phyloP scores from a whole-genome alignment of 305 asterid genomes.

The Fraxinus dipetala region DNA sequence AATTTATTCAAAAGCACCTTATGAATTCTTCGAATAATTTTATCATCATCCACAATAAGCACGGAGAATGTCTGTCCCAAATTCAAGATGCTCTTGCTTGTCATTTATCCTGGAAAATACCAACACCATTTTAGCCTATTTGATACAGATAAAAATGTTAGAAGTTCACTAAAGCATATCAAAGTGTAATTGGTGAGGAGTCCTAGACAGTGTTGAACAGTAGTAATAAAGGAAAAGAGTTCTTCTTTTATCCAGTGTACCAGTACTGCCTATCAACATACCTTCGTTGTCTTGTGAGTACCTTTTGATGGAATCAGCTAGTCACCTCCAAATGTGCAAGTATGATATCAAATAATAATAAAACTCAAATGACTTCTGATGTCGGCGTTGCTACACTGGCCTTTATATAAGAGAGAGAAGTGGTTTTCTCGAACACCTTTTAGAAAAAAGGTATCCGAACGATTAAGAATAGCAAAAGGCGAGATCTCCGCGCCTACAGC shows the following conservation, averaged over 20 bases:
- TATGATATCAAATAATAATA: background rate
- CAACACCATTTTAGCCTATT: background rate
- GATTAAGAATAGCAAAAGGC: slow-evolving; percentile 10
- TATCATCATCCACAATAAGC: slow-evolving; percentile 55
- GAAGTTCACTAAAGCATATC: background rate
- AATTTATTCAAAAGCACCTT: slow-evolving; percentile 20
- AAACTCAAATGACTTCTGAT: background rate
- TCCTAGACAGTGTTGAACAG: background rate
- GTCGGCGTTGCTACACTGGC: background rate
- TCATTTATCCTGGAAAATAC: slow-evolving; percentile 14
- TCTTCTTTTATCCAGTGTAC: background rate
- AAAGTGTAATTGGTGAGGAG: background rate
- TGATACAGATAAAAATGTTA: background rate
- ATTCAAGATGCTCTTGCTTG: background rate
- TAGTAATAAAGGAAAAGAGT: background rate
- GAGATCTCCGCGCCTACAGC: background rate
- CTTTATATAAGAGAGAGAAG: slow-evolving; percentile 9
- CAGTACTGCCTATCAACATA: background rate
- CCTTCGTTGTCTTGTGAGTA: background rate
- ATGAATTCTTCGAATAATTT: slow-evolving; percentile 26
- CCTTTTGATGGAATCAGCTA: background rate
- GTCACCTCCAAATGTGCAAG: background rate
- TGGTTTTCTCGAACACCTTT: background rate
- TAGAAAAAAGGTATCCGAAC: background rate
- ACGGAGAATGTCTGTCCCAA: slow-evolving; percentile 28